Base-by-base conservation (phyloP, 2,329 filamentous ascomycete genomes). In the Amauroascus niger region DNA sequence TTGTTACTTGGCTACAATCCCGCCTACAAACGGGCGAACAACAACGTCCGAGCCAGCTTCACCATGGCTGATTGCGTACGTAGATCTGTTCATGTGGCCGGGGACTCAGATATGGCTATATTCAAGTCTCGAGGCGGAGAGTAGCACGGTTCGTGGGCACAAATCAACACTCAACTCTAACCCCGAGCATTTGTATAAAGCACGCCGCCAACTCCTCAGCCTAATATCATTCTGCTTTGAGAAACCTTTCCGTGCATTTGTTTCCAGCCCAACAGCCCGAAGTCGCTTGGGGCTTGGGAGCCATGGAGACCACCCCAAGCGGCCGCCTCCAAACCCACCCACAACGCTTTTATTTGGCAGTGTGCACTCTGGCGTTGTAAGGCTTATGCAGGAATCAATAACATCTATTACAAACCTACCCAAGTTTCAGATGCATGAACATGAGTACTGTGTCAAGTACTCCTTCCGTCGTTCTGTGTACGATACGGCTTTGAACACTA, bases 51-150 rank as follows among this genome's bases (percentile, higher is more conserved):
- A 40, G 24, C 11, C 33, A 8, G 49, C 33, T 9, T 51, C 50
- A 3, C 67, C 67, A 39, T 74, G 71, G 71, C 62, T 73, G 37
- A 67, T 64, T 50, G 70, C 69, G 6, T 63, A 67, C 48, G 67
- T 72, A 46, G 70, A 74, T 62, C 61, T 74, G 4, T 62, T 62
- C 50, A 58, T 61, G 16, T 64, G 68, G 26, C 66, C 65, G 11
- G 67, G 71, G 52, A 73, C 71, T n/a, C 71, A 74, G 54, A 62
- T 71, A 18, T 63, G 67, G 60, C 26, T 71, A 16, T 74, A 71
- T 54, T 71, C 69, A 22, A 72, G 66, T 52, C 64, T 72, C 3
- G 71, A 74, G 58, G 58, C 56, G 22, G 58, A 60, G 7, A 14
- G 37, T 18, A 26, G 54, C 11, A 57, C 59, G 3, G 11, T 53